Base-by-base conservation (phyloP, 805 yeast genomes). In the Ogataea salicorniae region DNA sequence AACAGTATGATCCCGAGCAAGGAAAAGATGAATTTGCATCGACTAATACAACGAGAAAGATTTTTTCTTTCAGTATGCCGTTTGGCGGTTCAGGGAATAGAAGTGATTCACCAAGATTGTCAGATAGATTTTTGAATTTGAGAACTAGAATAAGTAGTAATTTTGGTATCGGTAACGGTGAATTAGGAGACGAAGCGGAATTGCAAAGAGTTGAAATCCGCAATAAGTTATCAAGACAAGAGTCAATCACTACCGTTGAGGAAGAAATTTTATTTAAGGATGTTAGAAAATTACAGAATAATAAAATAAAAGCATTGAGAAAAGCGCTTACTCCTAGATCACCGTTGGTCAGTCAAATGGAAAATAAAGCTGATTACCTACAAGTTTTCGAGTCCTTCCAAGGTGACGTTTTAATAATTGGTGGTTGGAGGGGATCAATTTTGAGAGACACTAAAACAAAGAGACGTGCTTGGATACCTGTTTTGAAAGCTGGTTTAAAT, bases 351-450 rank as follows among this genome's bases (percentile, higher is more conserved):
- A 14, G 11, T 18, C 49, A 17, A 43, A 52, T 39, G 52, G 54
- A 29, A 54, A 51, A 34, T 23, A 62, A 61, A 41, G 70, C 71
- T 7, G 67, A 65, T 34, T 54, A 60, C 45, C 76, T 76, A 31
- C 61, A 76, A 1, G 71, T 83, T 2, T 84, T 73, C 72, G 75
- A 77, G 49, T 77, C 76, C 23, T 55, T 89, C 1, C 83, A 81
- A 20, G 97, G 97, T 5, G 90, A 90, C 59, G 74, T 91, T 2
- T 78, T 91, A 2, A 71, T 91, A 1, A 49, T 91, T 64, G 97
- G 97, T 5, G 97, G 97, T 0, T 91, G 86, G 64, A 72, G 97
- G 57, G 97, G 97, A 2, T 80, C 89, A 40, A 77, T 84, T 5
- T 67, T 91, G 45, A 64, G 92, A 39, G 94, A 87, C 58, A 59